These are phyloP conservation scores for Pseudovirgaria hyperparasitica DNA, from an alignment of 2,329 filamentous ascomycete species.

Conservation along the genomic window DNA sequence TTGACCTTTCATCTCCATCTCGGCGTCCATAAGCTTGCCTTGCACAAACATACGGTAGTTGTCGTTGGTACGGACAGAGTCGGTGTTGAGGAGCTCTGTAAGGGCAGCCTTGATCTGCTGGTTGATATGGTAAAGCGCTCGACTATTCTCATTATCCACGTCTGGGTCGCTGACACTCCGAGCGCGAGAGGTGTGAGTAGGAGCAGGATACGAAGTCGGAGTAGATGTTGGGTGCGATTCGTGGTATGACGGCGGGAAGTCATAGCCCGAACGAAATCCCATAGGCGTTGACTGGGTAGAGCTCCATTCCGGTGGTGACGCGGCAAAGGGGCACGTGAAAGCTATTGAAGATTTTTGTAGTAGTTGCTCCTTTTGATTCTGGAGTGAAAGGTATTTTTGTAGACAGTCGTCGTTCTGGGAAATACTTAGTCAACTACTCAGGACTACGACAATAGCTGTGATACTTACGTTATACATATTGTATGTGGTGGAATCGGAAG, in stretches of 20 bases:
- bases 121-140: conserved; percentile 36
- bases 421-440: too few species aligned
- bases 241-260: conserved; percentile 6
- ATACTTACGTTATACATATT: neutral
- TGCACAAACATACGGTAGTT: conserved; percentile 38
- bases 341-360: conserved; percentile 25
- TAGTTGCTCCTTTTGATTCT: conserved; percentile 27
- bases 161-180: conserved; percentile 14
- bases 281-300: conserved; percentile 21
- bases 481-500: neutral
- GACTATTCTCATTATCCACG: conserved; percentile 27
- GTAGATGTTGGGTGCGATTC: conserved; percentile 4
- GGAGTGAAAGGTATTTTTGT: conserved; percentile 27
- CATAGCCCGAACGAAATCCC: conserved; percentile 9
- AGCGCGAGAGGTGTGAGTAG: conserved; percentile 9
- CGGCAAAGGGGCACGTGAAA: conserved; percentile 17
- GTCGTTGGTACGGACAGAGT: conserved; percentile 33
- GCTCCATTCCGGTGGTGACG: conserved; percentile 21
- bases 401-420: conserved; percentile 15
- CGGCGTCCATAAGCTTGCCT: conserved; percentile 39
- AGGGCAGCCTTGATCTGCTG: conserved; percentile 41
- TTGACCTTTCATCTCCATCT: conserved; percentile 35
- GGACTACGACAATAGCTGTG: neutral
- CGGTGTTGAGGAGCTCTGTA: conserved; percentile 41
- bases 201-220: conserved; percentile 14